Conservation (phyloP, 139 green algal species). For the Chlorella sp. region DNA sequence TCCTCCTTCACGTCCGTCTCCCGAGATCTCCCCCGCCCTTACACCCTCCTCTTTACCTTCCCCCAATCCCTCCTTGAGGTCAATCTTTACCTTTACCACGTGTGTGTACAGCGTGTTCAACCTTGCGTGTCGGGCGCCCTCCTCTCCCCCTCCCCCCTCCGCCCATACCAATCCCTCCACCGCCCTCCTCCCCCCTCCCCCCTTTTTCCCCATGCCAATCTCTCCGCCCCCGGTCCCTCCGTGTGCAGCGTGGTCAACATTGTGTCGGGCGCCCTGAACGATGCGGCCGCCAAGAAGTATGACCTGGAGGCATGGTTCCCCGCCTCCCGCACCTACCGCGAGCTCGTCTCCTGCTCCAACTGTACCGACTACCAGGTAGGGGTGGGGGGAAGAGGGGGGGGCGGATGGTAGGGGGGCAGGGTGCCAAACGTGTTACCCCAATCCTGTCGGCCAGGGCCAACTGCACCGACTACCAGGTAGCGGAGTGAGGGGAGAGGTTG, state of each 20-base stretch:
- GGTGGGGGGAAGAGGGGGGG: not conserved
- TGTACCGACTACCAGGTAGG: slow-evolving; percentile 34
- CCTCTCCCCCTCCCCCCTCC: not conserved
- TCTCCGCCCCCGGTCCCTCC: too few relatives aligned
- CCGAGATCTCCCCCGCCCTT: too few relatives aligned
- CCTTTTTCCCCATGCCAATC: not conserved
- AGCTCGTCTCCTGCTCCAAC: slow-evolving; percentile 94
- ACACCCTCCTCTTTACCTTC: not conserved
- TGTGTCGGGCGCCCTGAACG: slow-evolving; percentile 97
- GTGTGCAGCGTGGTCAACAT: slow-evolving; percentile 78
- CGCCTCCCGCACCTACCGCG: slow-evolving; percentile 86
- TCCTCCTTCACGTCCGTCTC: too few relatives aligned
- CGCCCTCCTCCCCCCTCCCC: not conserved
- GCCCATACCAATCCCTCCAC: not conserved
- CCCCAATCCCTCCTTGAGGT: too few relatives aligned
- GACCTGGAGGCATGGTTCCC: slow-evolving; percentile 99
- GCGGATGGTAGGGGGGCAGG: not conserved
- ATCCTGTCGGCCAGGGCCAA: too few relatives aligned
- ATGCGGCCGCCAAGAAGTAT: slow-evolving; percentile 99
- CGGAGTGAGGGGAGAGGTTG: not conserved
- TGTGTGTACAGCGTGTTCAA: too few relatives aligned
- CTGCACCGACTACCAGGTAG: too few relatives aligned
- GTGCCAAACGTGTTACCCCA: too few relatives aligned
- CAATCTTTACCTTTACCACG: too few relatives aligned
- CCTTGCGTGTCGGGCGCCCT: too few relatives aligned